Evolutionary conservation across 179 eudicot genomes (phyloP).

Genomic region (Silene vulgaris): DNA sequence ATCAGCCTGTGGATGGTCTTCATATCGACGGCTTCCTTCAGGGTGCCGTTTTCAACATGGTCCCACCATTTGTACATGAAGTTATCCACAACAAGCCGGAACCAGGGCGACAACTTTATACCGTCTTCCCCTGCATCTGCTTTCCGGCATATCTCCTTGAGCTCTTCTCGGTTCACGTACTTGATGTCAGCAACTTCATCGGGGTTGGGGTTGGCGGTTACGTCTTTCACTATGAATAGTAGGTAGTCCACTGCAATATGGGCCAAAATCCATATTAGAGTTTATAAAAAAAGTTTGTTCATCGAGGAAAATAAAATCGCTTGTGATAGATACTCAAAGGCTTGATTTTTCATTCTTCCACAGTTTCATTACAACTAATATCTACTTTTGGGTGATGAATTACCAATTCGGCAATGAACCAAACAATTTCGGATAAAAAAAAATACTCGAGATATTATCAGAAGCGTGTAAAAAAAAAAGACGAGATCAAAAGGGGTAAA

Average conservation of each 20-base stretch:
- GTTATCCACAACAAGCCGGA: slow-evolving; percentile 43
- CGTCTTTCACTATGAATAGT: slow-evolving; percentile 41
- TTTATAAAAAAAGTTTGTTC: background rate
- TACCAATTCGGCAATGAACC: too few species aligned
- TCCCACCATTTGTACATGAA: slow-evolving; percentile 53
- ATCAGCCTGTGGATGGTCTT: slow-evolving; percentile 38
- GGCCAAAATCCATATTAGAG: background rate
- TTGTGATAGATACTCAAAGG: background rate
- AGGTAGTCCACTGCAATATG: slow-evolving; percentile 39
- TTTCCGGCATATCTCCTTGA: slow-evolving; percentile 43
- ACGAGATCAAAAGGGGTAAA: background rate
- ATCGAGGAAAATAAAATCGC: background rate
- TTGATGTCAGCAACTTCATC: slow-evolving; percentile 50
- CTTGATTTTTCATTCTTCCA: too few species aligned
- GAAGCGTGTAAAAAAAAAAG: background rate
- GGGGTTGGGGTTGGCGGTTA: slow-evolving; percentile 37
- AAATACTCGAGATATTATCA: background rate
- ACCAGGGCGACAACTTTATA: slow-evolving; percentile 46
- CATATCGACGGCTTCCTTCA: slow-evolving; percentile 38
- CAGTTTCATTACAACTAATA: too few species aligned
- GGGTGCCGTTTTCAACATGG: slow-evolving; percentile 41
- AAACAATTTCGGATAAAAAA: background rate
- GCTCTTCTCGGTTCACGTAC: slow-evolving; percentile 36
- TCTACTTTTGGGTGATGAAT: too few species aligned
- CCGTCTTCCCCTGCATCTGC: slow-evolving; percentile 51